phyloP scores from a whole-genome alignment of 805 yeast species.

The Tetrapisispora fleetii region DNA sequence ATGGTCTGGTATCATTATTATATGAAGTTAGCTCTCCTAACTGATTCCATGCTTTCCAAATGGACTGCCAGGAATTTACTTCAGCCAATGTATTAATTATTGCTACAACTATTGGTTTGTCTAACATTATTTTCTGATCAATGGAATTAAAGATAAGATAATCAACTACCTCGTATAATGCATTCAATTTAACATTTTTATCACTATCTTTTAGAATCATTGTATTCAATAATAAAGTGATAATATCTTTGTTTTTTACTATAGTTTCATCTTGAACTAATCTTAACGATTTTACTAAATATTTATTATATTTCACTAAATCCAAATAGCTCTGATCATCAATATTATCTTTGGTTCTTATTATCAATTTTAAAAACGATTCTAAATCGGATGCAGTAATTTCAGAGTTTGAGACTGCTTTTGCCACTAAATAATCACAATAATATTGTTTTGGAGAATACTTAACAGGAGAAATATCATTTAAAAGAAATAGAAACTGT shows the following conservation, averaged over 20 bases:
- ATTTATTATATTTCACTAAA: slow-evolving; percentile 7
- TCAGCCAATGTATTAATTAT: slow-evolving; percentile 14
- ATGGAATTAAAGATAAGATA: slow-evolving; percentile 4
- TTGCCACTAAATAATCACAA: slow-evolving; percentile 15
- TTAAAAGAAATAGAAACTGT: slow-evolving; percentile 12
- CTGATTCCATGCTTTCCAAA: slow-evolving; percentile 20
- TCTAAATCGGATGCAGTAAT: slow-evolving; percentile 13
- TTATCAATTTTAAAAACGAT: slow-evolving; percentile 10
- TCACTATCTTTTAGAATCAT: slow-evolving; percentile 11
- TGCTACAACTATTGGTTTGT: slow-evolving; percentile 8
- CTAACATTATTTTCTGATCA: neutral
- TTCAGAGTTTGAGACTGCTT: slow-evolving; percentile 11
- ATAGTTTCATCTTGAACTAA: slow-evolving; percentile 6
- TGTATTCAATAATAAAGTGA: slow-evolving; percentile 13
- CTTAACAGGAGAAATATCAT: slow-evolving; percentile 6
- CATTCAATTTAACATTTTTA: slow-evolving; percentile 7
- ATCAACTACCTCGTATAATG: slow-evolving; percentile 16
- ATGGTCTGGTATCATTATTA: slow-evolving; percentile 19
- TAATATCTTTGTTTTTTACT: slow-evolving; percentile 12
- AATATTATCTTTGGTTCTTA: slow-evolving; percentile 4
- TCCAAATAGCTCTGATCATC: slow-evolving; percentile 8
- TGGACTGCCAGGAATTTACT: slow-evolving; percentile 14
- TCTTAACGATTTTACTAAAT: slow-evolving; percentile 7
- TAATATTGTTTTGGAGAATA: slow-evolving; percentile 8
- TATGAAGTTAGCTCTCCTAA: slow-evolving; percentile 6